Evolutionary conservation across 495 filamentous ascomycete species (phyloP).

Genomic region (Tuber magnatum): DNA sequence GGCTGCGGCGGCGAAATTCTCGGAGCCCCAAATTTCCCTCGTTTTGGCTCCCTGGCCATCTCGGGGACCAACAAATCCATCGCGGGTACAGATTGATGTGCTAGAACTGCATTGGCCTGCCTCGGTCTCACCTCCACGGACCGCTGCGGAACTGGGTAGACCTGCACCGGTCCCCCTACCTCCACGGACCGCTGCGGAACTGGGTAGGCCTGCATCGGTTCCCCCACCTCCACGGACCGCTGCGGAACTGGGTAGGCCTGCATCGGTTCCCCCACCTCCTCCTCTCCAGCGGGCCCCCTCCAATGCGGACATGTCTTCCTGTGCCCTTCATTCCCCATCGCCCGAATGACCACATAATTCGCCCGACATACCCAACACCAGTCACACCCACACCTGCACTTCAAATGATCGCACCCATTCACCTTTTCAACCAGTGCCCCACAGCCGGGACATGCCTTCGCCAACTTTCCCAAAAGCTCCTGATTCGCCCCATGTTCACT

Average conservation of each 20-base stretch:
- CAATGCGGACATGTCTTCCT: neutral
- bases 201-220: no score
- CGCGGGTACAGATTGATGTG: no score
- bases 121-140: no score
- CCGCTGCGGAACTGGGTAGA: neutral
- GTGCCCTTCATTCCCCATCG: neutral
- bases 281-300: neutral
- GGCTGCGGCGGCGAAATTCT: neutral
- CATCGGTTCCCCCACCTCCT: neutral
- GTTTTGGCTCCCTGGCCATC: neutral
- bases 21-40: neutral
- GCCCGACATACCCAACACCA: neutral
- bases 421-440: neutral
- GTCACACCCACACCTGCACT: neutral
- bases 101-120: no score
- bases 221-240: no score
- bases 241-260: no score
- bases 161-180: neutral
- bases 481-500: neutral
- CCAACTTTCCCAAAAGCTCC: neutral
- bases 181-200: no score
- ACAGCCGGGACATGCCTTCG: neutral
- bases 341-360: neutral
- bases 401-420: neutral
- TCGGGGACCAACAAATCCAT: neutral